Evolutionary conservation across 176 grass and related monocot genomes (phyloP).

Genomic region (Bothriochloa decipiens): DNA sequence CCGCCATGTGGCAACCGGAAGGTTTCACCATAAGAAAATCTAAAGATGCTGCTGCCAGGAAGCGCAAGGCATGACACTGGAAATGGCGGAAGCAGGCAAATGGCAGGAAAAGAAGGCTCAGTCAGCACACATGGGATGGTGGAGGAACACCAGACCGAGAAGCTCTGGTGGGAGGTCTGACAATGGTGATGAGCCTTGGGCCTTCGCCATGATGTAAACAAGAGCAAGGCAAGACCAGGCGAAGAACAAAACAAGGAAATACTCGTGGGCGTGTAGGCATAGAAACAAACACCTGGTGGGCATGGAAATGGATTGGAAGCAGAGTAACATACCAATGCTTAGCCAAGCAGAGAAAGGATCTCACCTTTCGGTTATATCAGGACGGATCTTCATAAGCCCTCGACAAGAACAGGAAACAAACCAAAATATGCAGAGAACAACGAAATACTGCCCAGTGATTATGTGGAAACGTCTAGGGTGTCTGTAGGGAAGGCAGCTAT

Average conservation of each 20-base stretch:
- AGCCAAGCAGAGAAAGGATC: not conserved
- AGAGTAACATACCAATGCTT: not conserved
- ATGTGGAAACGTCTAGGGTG: not conserved
- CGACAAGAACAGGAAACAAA: not conserved
- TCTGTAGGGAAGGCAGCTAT: too few species aligned
- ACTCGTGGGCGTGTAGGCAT: not conserved
- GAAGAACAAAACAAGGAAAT: not conserved
- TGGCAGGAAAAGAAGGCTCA: too few species aligned
- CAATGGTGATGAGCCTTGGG: too few species aligned
- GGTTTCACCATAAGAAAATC: not conserved
- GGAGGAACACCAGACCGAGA: too few species aligned
- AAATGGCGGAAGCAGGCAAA: too few species aligned
- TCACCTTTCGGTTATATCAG: not conserved
- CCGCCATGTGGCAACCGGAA: not conserved
- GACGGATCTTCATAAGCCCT: not conserved
- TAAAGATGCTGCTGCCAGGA: not conserved
- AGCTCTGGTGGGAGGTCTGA: too few species aligned
- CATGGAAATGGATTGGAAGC: not conserved
- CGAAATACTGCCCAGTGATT: not conserved
- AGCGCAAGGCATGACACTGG: not conserved
- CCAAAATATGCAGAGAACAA: not conserved
- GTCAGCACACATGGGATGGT: too few species aligned
- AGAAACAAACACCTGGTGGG: not conserved
- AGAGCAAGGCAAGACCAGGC: too few species aligned
- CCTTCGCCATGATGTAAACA: too few species aligned